Evolutionary conservation across 1,139 yeast species (phyloP).

Genomic region (Yamadazyma taylorii): DNA sequence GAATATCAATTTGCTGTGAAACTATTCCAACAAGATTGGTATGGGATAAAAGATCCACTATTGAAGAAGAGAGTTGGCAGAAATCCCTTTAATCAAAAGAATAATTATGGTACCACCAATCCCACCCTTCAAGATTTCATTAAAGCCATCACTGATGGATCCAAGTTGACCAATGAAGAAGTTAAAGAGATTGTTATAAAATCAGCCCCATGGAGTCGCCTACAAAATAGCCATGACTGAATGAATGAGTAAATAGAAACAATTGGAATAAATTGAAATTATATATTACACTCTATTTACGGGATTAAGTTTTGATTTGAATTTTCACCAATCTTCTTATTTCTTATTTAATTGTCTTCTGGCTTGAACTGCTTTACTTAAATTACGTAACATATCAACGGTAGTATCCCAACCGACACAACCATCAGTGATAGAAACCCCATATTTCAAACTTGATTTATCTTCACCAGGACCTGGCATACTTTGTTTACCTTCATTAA

Average conservation of each 20-base stretch:
- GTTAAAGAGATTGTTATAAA: slow-evolving; percentile 12
- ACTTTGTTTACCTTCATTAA: slow-evolving; percentile 88
- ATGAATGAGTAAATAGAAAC: neutral
- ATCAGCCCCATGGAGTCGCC: slow-evolving; percentile 4
- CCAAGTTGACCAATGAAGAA: slow-evolving; percentile 12
- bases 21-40: slow-evolving; percentile 60
- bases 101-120: slow-evolving; percentile 39
- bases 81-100: slow-evolving; percentile 58
- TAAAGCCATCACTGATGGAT: slow-evolving; percentile 12
- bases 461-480: slow-evolving; percentile 63
- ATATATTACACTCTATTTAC: slow-evolving; percentile 1
- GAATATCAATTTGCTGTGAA: slow-evolving; percentile 58
- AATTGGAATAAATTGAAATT: slow-evolving; percentile 2
- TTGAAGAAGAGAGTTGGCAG: slow-evolving; percentile 47
- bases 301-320: too few species aligned
- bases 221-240: neutral
- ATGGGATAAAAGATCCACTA: slow-evolving; percentile 50
- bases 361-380: slow-evolving; percentile 77
- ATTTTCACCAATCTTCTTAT: too few species aligned
- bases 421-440: slow-evolving; percentile 95
- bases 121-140: slow-evolving; percentile 25
- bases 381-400: slow-evolving; percentile 69
- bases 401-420: slow-evolving; percentile 95
- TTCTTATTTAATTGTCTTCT: slow-evolving; percentile 53
- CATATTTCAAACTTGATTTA: slow-evolving; percentile 77